Percentiles rank a stretch among this genome's conserved stretches.
Conservation (phyloP, 2,329 filamentous ascomycete genomes). For the Lasiodiplodia theobromae region DNA sequence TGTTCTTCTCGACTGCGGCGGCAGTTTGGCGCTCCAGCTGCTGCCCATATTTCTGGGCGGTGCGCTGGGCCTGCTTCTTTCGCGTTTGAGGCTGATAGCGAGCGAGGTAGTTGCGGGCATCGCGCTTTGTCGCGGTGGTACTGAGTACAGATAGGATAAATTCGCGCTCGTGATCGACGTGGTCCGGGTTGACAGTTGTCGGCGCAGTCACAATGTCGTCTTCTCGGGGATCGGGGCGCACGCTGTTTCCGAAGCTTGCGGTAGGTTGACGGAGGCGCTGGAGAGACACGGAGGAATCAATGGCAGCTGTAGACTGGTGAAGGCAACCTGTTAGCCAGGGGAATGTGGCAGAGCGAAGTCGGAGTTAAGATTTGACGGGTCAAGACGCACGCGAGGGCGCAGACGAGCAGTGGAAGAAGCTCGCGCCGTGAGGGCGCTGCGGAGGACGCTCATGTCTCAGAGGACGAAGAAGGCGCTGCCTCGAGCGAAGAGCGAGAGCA, state of each 20-base stretch:
- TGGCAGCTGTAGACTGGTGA: constrained; percentile 14
- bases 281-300: neutral
- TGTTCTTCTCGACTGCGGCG: constrained; percentile 39
- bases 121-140: constrained; percentile 88
- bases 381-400: constrained; percentile 19
- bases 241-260: constrained; percentile 27
- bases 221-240: constrained; percentile 24
- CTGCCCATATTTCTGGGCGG: constrained; percentile 29
- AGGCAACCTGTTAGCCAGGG: constrained; percentile 1
- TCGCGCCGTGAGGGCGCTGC: constrained; percentile 16
- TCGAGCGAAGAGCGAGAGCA: constrained; percentile 26
- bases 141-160: constrained; percentile 80
- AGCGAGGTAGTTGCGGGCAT: constrained; percentile 89
- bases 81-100: constrained; percentile 61
- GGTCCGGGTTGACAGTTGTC: constrained; percentile 6
- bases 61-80: constrained; percentile 33
- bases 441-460: constrained; percentile 28
- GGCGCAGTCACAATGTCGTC: constrained; percentile 4
- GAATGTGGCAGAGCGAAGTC: constrained; percentile 15
- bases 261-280: neutral
- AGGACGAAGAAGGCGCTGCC: constrained; percentile 24
- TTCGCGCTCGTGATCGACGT: constrained; percentile 30
- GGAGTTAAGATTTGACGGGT: constrained; percentile 15
- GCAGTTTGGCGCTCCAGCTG: constrained; percentile 26
- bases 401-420: constrained; percentile 10